Evolutionary conservation across 177 flowering plant species (phyloP).

Genomic region (Vitis hybrid): DNA sequence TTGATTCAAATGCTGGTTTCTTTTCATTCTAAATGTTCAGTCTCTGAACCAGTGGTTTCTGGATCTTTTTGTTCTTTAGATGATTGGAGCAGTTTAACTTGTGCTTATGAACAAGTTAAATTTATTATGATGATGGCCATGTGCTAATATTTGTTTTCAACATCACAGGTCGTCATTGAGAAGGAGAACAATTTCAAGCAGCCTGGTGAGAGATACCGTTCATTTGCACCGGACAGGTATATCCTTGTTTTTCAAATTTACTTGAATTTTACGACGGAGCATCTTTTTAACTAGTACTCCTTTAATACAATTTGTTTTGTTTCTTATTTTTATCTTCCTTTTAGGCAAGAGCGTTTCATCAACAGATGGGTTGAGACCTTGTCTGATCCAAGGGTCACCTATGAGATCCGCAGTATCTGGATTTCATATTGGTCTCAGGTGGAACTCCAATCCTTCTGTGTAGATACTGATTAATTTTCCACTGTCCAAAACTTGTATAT

Average conservation of each 20-base stretch:
- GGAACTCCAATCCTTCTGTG: not conserved
- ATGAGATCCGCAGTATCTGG: conserved; percentile 88
- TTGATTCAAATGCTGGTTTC: too few relatives aligned
- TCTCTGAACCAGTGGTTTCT: too few relatives aligned
- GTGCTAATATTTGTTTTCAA: too few relatives aligned
- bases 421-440: conserved; percentile 95
- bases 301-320: not conserved
- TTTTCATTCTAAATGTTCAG: too few relatives aligned
- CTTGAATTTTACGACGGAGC: not conserved
- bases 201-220: conserved; percentile 97
- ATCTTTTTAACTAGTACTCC: not conserved
- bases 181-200: conserved; percentile 96
- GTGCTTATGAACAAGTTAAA: too few relatives aligned
- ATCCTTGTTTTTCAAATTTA: not conserved
- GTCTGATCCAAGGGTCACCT: conserved; percentile 88
- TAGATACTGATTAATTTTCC: too few relatives aligned
- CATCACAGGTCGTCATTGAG: too few relatives aligned
- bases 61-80: too few relatives aligned
- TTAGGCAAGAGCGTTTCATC: conserved; percentile 87
- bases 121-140: not conserved
- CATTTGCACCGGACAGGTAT: conserved; percentile 82
- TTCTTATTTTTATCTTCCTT: not conserved
- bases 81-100: too few relatives aligned
- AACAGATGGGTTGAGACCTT: conserved; percentile 71
- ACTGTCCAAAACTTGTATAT: too few relatives aligned